Evolutionary conservation across 106 monocot species (phyloP).

Genomic region (Dendrobium chrysotoxum): DNA sequence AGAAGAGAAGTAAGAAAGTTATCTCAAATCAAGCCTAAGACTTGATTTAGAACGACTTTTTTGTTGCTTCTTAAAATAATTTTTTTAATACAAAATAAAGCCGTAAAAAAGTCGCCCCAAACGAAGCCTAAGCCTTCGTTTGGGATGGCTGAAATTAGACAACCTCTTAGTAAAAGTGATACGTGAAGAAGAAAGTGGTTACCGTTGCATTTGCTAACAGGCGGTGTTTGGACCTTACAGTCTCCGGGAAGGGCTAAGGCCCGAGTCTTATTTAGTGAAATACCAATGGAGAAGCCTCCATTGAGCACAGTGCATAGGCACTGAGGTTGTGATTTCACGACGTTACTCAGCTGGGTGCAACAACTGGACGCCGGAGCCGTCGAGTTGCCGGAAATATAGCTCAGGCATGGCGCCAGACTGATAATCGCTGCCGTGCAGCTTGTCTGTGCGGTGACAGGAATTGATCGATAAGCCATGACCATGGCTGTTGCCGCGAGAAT

Average conservation of each 20-base stretch:
- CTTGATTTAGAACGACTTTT: too few species aligned
- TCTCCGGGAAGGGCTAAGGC: conserved; percentile 11
- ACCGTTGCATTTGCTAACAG: conserved; percentile 56
- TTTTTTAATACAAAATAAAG: too few species aligned
- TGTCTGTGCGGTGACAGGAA: conserved; percentile 7
- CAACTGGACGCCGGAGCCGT: conserved; percentile 36
- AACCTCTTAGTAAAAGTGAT: neutral
- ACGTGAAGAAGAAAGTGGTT: neutral
- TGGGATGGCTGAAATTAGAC: neutral
- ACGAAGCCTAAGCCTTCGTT: too few species aligned
- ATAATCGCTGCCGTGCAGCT: conserved; percentile 33
- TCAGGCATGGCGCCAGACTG: conserved; percentile 43
- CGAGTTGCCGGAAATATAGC: conserved; percentile 33
- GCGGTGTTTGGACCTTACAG: conserved; percentile 26
- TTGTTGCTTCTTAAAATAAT: too few species aligned
- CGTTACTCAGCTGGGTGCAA: conserved; percentile 41
- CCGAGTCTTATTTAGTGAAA: conserved; percentile 27
- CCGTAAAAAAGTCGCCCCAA: too few species aligned
- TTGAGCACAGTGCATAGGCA: conserved; percentile 51
- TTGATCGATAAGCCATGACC: conserved; percentile 1
- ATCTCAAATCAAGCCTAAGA: too few species aligned
- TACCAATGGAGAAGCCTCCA: conserved; percentile 15
- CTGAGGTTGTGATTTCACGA: conserved; percentile 29
- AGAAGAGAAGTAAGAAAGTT: too few species aligned
- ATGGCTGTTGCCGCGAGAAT: neutral